These are phyloP conservation scores for Mycena rebaudengoi DNA, from an alignment of 768 basidiomycete genomes.

Conservation along the genomic window DNA sequence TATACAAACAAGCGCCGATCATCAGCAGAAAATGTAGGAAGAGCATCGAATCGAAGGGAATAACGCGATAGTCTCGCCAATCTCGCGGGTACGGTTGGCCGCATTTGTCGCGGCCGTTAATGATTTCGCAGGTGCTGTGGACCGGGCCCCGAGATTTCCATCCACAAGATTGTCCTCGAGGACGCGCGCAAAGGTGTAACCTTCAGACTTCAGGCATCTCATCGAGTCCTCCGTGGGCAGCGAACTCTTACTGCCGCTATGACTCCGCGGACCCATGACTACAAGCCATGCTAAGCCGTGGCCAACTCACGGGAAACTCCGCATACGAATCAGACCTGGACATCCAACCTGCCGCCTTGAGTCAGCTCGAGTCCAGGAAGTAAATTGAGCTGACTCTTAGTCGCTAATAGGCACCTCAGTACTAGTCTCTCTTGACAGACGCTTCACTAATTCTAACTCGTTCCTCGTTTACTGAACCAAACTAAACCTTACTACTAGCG, in stretches of 20 bases:
- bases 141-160: slow-evolving; percentile 11
- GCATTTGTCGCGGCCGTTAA: neutral
- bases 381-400: too few species aligned
- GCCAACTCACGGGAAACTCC: neutral
- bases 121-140: neutral
- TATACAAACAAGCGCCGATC: slow-evolving; percentile 7
- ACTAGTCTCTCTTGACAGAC: too few species aligned
- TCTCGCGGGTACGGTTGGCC: slow-evolving; percentile 5
- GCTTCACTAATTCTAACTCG: too few species aligned
- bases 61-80: neutral
- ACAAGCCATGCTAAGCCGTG: neutral
- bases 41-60: slow-evolving; percentile 6
- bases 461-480: too few species aligned
- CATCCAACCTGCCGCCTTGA: too few species aligned
- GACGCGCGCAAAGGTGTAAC: slow-evolving; percentile 1
- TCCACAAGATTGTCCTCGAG: slow-evolving; percentile 1
- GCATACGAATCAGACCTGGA: too few species aligned
- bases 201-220: slow-evolving; percentile 15
- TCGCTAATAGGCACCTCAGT: too few species aligned
- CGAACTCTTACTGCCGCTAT: too few species aligned
- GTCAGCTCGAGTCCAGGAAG: too few species aligned
- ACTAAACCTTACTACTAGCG: too few species aligned
- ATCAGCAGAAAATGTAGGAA: slow-evolving; percentile 18
- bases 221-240: slow-evolving; percentile 8
- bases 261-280: neutral